Evolutionary conservation across 108 stramenopile genomes (phyloP).

Genomic region (Nitzschia inconspicua): DNA sequence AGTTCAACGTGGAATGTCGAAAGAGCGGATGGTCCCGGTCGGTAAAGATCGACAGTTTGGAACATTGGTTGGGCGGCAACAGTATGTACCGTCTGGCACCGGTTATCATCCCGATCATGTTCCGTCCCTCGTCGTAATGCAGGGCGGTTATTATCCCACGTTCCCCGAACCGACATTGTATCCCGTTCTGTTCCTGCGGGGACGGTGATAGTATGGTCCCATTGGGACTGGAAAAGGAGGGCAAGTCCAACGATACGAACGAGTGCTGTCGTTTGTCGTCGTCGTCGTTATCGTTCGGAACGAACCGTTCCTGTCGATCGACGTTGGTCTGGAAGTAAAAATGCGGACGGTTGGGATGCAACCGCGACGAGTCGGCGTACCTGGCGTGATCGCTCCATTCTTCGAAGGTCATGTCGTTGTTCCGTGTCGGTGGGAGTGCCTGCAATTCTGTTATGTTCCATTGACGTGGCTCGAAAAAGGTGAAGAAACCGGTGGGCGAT

Average conservation of each 20-base stretch:
- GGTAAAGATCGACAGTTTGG: conserved; percentile 64
- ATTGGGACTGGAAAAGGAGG: conserved; percentile 55
- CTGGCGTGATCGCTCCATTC: conserved; percentile 56
- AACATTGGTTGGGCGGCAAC: conserved; percentile 69
- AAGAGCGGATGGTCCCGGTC: conserved; percentile 45
- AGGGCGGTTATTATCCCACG: conserved; percentile 82
- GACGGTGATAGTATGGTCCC: conserved; percentile 45
- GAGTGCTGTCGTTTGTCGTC: neutral
- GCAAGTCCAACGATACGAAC: conserved; percentile 62
- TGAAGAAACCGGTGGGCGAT: conserved; percentile 60
- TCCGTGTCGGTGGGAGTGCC: conserved; percentile 54
- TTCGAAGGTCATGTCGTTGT: conserved; percentile 55
- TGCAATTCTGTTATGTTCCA: conserved; percentile 43
- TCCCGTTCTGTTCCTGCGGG: conserved; percentile 57
- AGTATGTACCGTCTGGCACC: conserved; percentile 91
- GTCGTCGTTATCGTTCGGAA: neutral
- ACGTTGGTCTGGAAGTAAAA: conserved; percentile 70
- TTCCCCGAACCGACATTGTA: conserved; percentile 76
- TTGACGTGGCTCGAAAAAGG: conserved; percentile 46
- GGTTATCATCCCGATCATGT: conserved; percentile 86
- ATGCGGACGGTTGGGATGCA: conserved; percentile 44
- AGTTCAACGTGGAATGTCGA: conserved; percentile 80
- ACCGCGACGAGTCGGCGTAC: conserved; percentile 59
- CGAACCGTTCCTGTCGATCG: conserved; percentile 40
- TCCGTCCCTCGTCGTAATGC: conserved; percentile 86